Base-by-base conservation (phyloP, 177 flowering plant species). In the Vitis hybrid region DNA sequence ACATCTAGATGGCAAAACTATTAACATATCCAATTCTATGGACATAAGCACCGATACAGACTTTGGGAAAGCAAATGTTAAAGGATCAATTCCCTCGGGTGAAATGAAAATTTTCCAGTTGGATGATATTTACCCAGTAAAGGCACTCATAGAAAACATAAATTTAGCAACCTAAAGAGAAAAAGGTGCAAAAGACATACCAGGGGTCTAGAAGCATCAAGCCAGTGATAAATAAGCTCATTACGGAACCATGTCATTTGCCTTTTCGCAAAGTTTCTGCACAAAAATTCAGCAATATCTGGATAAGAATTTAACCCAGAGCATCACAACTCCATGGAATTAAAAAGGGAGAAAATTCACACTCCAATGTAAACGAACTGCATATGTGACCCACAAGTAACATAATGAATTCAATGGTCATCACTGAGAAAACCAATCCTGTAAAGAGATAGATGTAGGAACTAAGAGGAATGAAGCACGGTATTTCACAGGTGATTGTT, bases 191-290 rank as follows among this genome's bases (percentile, higher is more conserved):
- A 60, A 50, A 19, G 63, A 49, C 85, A 33, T 83, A 94, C 98
- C 90, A 92, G 49, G 48, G 98, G 94, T 77, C 75, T 88, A 51
- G 98, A 88, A 78, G 95, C 98, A 82, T 92, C 85, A 55, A 94
- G 86, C 98, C 98, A 92, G 19, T 92, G 92, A 86, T 94, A 94
- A 50, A 89, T 88, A 49, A 51, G 81, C 78, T 94, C 98, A 80
- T 91, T 90, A 8, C 97, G 92, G 66, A 92, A 94, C 98, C 98
- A 94, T 56, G 97, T 94, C 86, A 90, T 60, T 70, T 94, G 98
- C 81, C 98, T 79, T 81, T 92, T 94, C 15, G 97, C 97, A 82
- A 94, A 94, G 68, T 94, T 89, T 72, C 98, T 94, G 89, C 76
- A 83, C 3, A 57, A 21, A 16, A 19, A 19, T 15, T 19, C 5